Evolutionary conservation across 441 rosid genomes (phyloP).

Genomic region (Pelargonium citronellum): DNA sequence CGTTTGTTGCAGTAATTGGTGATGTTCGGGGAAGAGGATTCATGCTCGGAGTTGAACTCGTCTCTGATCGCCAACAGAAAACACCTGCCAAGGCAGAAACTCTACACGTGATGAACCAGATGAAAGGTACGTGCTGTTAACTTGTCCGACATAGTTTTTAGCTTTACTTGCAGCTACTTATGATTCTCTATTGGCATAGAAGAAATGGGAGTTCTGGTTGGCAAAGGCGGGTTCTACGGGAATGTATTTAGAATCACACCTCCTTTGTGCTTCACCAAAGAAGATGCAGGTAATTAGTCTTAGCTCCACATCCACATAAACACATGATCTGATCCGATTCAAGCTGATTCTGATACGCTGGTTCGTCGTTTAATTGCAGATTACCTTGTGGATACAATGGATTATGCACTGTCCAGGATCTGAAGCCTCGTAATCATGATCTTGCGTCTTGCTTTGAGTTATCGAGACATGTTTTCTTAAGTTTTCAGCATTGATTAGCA

Average conservation of each 20-base stretch:
- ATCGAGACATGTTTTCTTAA: no score
- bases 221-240: constrained; percentile 82
- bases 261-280: constrained; percentile 77
- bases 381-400: constrained; percentile 79
- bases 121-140: constrained; percentile 52
- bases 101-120: constrained; percentile 60
- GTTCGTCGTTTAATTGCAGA: constrained; percentile 38
- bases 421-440: constrained; percentile 23
- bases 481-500: no score
- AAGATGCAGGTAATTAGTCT: constrained; percentile 62
- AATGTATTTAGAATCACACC: constrained; percentile 89
- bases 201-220: constrained; percentile 80
- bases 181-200: constrained; percentile 10
- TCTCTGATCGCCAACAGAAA: constrained; percentile 55
- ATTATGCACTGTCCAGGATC: constrained; percentile 61
- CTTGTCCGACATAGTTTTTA: background rate
- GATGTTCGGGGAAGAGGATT: constrained; percentile 89
- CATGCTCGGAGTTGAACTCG: constrained; percentile 89
- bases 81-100: constrained; percentile 73
- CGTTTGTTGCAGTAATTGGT: constrained; percentile 52
- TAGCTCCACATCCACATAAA: background rate
- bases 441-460: no score
- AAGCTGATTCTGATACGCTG: background rate
- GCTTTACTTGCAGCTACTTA: constrained; percentile 1
- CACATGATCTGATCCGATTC: background rate